A percentile compares a stretch with the other conserved stretches of the same genome.
Conservation (phyloP, 345 rosid species). For the Carallia brachiata region DNA sequence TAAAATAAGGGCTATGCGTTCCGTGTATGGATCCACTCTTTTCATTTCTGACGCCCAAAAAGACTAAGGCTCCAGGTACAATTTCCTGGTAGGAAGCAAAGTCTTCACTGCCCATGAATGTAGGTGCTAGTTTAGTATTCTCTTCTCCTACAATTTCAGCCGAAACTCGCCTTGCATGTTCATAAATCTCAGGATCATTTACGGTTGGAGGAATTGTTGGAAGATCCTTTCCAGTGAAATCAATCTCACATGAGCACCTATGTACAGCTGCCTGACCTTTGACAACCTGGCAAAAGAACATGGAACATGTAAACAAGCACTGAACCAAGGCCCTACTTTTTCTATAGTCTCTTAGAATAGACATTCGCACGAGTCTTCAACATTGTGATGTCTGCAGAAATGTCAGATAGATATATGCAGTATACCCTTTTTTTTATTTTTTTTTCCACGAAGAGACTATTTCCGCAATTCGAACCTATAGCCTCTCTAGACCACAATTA, state of each 20-base stretch:
- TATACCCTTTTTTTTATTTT: too few species aligned
- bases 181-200: slow-evolving; percentile 38
- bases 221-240: slow-evolving; percentile 41
- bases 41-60: slow-evolving; percentile 46
- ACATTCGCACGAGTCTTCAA: too few species aligned
- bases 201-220: slow-evolving; percentile 51
- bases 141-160: slow-evolving; percentile 45
- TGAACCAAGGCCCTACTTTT: not conserved
- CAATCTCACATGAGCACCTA: slow-evolving; percentile 48
- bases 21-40: slow-evolving; percentile 32
- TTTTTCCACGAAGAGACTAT: too few species aligned
- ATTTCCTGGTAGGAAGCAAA: slow-evolving; percentile 50
- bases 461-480: too few species aligned
- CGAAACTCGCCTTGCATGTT: slow-evolving; percentile 28
- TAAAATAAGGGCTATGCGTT: slow-evolving; percentile 53
- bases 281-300: slow-evolving; percentile 37
- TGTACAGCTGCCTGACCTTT: slow-evolving; percentile 53
- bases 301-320: not conserved
- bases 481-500: too few species aligned
- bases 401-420: too few species aligned
- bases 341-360: too few species aligned
- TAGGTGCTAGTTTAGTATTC: slow-evolving; percentile 36
- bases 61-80: slow-evolving; percentile 46
- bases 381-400: too few species aligned
- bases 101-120: slow-evolving; percentile 61